Evolutionary conservation across 768 basidiomycete genomes (phyloP), one percentile per base, ranked within the genome.

Genomic region (Termitomyces bulborhizus): DNA sequence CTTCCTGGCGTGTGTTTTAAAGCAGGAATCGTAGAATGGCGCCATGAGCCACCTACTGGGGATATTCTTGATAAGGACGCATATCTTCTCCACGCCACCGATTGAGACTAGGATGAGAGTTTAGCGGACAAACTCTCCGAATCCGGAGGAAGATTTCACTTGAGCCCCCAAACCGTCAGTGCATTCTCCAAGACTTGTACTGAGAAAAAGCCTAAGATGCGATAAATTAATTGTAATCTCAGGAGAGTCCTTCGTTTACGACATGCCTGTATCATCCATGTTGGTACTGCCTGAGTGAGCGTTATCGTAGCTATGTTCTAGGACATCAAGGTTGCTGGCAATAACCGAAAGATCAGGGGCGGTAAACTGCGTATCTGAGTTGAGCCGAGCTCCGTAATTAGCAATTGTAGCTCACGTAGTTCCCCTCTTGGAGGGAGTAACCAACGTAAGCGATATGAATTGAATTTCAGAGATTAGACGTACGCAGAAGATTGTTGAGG

Each of bases 111-210:
- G 31, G 53, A 51, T 7, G 26, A 42, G 16, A 46, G 46, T 65
- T 53, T 53, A 60, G 53, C 41, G 45, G 24, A 48, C 44, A 53
- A 46, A 36, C 58, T 37, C 46, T 54, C 27, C 21, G 43, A 56
- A 43, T 45, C 39, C 27, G 41, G 53, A 53, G 46, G 57, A 47
- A 62, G 46, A 21, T 65, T 74, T 60, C 63, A 93, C 90, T 80
- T 86, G 54, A 95, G 70, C 16, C 88, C 88, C 88, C 87, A 95
- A 12, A 93, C 85, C 63, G 84, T 78, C 46, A 97, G 70, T 2
- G 94, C 94, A 53, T 85, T 80, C 61, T 93, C 90, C 16, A 96
- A 68, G 1, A 96, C 94, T 59, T 93, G 92, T 1, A 96, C 79
- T 2, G 93, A 95, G 71, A 97, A 97, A 68, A 92, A 97, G 1